Conservation (phyloP, 1,139 yeast genomes). For the Candida neerlandica region DNA sequence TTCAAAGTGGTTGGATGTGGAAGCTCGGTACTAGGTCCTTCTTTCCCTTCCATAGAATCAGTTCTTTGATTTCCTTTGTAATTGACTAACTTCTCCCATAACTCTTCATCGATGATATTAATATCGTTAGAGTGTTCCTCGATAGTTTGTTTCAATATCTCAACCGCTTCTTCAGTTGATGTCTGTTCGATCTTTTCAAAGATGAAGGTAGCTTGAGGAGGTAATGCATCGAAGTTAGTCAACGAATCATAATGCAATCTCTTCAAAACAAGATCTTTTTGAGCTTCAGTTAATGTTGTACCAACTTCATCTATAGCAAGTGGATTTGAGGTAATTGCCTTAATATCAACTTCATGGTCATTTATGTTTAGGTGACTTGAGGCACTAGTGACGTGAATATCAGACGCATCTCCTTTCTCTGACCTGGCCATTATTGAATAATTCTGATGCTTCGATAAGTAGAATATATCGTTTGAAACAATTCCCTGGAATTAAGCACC, state of each 20-base stretch:
- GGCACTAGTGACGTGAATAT: conserved; percentile 4
- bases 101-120: conserved; percentile 17
- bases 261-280: conserved; percentile 29
- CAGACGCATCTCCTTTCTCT: neutral
- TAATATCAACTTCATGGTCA: conserved; percentile 21
- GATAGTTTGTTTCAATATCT: conserved; percentile 21
- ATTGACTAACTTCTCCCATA: neutral
- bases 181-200: conserved; percentile 31
- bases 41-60: neutral
- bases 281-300: conserved; percentile 25
- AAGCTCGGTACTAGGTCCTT: neutral
- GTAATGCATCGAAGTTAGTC: conserved; percentile 27
- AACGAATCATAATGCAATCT: conserved; percentile 32
- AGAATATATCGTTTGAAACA: neutral
- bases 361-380: conserved; percentile 4
- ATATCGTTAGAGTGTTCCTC: conserved; percentile 22
- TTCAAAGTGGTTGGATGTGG: neutral
- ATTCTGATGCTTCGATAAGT: neutral
- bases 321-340: conserved; percentile 22
- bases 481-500: too few relatives aligned
- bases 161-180: conserved; percentile 24
- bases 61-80: neutral
- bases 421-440: neutral
- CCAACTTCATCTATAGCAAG: conserved; percentile 32
- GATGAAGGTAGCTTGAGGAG: conserved; percentile 29